Evolutionary conservation across 768 basidiomycete species (phyloP), one percentile per base, ranked within the genome.

Genomic region (Chalciporus pseudorubinellus): DNA sequence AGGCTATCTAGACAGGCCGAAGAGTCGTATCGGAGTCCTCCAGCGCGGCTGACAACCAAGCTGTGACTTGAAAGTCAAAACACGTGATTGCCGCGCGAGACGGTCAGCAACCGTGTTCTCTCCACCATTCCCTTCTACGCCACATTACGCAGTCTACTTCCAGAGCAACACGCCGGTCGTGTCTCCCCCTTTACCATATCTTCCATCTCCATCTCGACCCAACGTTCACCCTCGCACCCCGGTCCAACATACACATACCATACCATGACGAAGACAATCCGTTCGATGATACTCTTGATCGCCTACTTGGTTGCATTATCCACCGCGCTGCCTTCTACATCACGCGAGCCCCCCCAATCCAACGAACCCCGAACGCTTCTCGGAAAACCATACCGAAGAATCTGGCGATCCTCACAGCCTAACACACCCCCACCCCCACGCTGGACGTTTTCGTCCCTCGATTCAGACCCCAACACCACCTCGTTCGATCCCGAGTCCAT

Each of bases 361-460:
- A 46, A 47, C 28, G 49, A 24, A 11, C 55, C 61, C 6, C 51
- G 49, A 18, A 57, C 55, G 16, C 48, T 62, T 29, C 57, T 56
- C 7, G 60, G 60, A 10, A 51, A 39, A 31, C 28, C 52, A 11
- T 62, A 56, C 29, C 43, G 55, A 21, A 49, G 46, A 39, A 31
- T 39, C 19, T 16, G 21, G 16, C 20, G 36, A 18, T 12, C 26
- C 44, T 18, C 26, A 26, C 38, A 36, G 33, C 10, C 34, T 16
- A 24, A 31, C 16, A 41, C 46, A 34, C 20, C 36, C 45, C 11
- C 40, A 8, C 44, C 12, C 18, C 18, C 45, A 3, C 19, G n/a
- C 31, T 28, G 16, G 48, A 48, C 38, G 8, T 8, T 44, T 16
- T 3, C 9, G 6, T 12, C 16, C 22, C 18, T 40, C 26, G 12